Percentiles rank a stretch among this genome's conserved stretches.
phyloP scores from a whole-genome alignment of 108 stramenopile species.

The Aureococcus anophagefferens region DNA sequence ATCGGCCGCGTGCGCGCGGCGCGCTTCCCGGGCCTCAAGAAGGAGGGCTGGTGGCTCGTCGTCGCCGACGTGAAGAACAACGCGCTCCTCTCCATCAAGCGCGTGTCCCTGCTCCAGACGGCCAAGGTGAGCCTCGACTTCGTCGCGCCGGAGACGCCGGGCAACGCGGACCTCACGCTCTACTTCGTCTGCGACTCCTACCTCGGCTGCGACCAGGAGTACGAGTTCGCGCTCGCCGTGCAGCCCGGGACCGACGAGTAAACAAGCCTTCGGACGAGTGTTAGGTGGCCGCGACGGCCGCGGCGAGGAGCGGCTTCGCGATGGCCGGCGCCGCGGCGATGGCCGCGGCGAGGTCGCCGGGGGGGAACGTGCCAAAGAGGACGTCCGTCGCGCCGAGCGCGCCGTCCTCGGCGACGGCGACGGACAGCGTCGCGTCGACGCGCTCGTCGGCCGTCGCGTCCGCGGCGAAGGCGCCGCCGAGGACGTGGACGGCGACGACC shows the following conservation, averaged over 20 bases:
- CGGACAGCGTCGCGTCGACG: too few species aligned
- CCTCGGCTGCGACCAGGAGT: constrained; percentile 93
- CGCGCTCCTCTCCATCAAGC: constrained; percentile 79
- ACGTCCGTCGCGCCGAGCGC: too few species aligned
- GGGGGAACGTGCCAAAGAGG: too few species aligned
- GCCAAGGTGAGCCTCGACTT: constrained; percentile 66
- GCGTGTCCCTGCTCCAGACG: constrained; percentile 52
- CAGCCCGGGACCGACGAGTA: not conserved
- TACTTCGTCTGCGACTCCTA: constrained; percentile 98
- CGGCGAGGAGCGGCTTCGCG: too few species aligned
- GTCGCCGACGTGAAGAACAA: constrained; percentile 81
- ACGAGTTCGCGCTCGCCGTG: constrained; percentile 68
- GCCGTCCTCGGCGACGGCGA: too few species aligned
- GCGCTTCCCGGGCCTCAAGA: constrained; percentile 77
- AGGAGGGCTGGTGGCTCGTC: constrained; percentile 92
- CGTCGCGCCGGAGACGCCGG: constrained; percentile 84
- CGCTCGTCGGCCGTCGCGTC: too few species aligned
- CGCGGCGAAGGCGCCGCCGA: too few species aligned
- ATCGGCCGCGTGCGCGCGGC: constrained; percentile 71
- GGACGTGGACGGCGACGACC: too few species aligned
- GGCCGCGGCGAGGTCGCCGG: too few species aligned
- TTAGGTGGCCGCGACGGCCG: too few species aligned
- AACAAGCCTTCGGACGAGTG: too few species aligned
- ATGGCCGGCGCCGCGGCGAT: too few species aligned
- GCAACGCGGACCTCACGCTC: constrained; percentile 79